Evolutionary conservation across 2,329 filamentous ascomycete species (phyloP).

Genomic region (Sporothrix curviconia): DNA sequence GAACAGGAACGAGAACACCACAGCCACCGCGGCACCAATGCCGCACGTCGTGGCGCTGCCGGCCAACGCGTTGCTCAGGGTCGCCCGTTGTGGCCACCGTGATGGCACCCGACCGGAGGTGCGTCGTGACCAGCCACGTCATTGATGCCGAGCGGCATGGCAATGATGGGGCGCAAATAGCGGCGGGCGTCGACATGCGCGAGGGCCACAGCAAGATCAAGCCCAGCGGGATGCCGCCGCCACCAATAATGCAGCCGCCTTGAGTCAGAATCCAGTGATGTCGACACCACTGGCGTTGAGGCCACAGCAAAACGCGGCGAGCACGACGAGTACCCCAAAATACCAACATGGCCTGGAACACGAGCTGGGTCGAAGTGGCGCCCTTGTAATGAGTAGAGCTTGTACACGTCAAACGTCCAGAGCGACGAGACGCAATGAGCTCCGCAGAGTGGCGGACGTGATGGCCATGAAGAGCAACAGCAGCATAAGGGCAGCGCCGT

Average conservation of each 20-base stretch:
- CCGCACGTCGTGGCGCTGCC: constrained; percentile 33
- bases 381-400: constrained; percentile 31
- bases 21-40: constrained; percentile 28
- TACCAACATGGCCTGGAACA: constrained; percentile 30
- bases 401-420: constrained; percentile 35
- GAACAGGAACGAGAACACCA: constrained; percentile 29
- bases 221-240: constrained; percentile 31
- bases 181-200: constrained; percentile 31
- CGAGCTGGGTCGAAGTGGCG: constrained; percentile 20
- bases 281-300: constrained; percentile 32
- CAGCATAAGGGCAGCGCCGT: constrained; percentile 30
- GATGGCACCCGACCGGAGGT: constrained; percentile 28
- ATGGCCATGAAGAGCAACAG: constrained; percentile 43
- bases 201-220: constrained; percentile 33
- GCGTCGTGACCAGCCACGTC: constrained; percentile 33
- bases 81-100: constrained; percentile 31
- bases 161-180: constrained; percentile 31
- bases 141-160: constrained; percentile 28
- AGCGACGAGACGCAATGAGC: constrained; percentile 36
- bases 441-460: constrained; percentile 38
- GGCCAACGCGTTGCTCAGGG: constrained; percentile 32
- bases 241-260: constrained; percentile 34
- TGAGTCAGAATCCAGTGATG: constrained; percentile 35
- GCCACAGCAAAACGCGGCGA: constrained; percentile 30
- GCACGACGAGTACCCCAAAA: constrained; percentile 28